Base-by-base conservation (phyloP, 306 rosid species). In the Corylus avellana region DNA sequence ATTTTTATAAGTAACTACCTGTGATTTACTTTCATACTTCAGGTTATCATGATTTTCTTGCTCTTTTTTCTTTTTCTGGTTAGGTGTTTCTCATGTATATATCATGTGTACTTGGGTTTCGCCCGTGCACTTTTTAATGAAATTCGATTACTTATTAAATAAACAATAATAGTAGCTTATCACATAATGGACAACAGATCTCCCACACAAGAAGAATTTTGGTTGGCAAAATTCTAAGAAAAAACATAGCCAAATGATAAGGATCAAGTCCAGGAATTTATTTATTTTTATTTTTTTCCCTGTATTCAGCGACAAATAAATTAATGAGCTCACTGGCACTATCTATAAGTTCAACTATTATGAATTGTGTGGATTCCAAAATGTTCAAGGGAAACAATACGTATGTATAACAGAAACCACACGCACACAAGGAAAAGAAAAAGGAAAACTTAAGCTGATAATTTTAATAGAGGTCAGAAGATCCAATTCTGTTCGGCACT, bases 381-480 rank as follows among this genome's bases (percentile, higher is more conserved):
- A 58, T 58, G 14, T 20, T 25, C 64, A 58, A 58, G 29, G 64
- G 35, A 58, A 58, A 9, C 14, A 20, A 58, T 58, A 3, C 6
- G 20, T 54, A 54, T 18, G 22, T 54, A 55, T 9, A 58, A 58
- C 25, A n/a, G 29, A 58, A 58, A 58, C 17, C 29, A 22, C 14
- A 10, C 4, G 0, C 2, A 4, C 18, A 55, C 25, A 9, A 58
- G 22, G 32, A 67, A 67, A 39, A 37, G 20, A 37, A 32, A 50
- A 70, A 32, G 12, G 4, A 10, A 49, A 46, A 79, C 2, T 18
- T 42, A 72, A 72, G 3, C 62, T 55, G 61, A 25, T 56, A 75
- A 74, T 3, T 29, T 83, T 54, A 46, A 59, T 53, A 51, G 53
- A 53, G 63, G 39, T 12, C 64, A 12, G 42, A 63, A 80, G 46